Base-by-base conservation (phyloP, 2,329 filamentous ascomycete genomes). In the Pseudogymnoascus sp. region DNA sequence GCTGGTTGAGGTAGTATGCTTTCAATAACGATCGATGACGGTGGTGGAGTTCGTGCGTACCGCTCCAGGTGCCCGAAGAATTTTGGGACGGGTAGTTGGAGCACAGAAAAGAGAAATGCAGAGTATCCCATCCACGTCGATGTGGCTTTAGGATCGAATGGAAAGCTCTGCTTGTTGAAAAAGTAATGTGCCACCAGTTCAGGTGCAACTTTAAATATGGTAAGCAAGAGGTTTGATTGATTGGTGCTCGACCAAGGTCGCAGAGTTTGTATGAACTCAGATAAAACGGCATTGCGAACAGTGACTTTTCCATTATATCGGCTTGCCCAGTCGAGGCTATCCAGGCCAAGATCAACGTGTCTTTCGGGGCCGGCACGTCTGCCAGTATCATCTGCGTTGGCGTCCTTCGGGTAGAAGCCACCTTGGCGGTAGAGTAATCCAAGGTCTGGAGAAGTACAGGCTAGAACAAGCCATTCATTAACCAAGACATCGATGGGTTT, bases 51-150 rank as follows among this genome's bases (percentile, higher is more conserved):
- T 15, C 78, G 74, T 22, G 85, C 83, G 64, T 84, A 87, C 41
- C 78, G 79, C 11, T 82, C 79, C 39, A 78, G 78, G 66, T 86
- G 83, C 11, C 91, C 91, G 69, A 93, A 90, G 63, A 82, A 82
- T 25, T 77, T 71, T 2, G 92, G 92, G 2, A 96, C 78, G 1
- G 87, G 84, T 36, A 95, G 77, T 62, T 87, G 82, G 50, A 97
- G 85, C 1, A 87, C 84, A 63, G 88, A 89, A 73, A 95, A 96
- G 4, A 99, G 76, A 64, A 97, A 90, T 0, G 91, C 86, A 0
- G 91, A 91, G 71, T 95, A 96, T 41, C 93, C 92, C 66, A 97
- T 89, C 94, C 94, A 99, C 0, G 91, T 94, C 47, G 91, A 87
- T 2, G 91, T 94, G 4, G 95, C 80, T 70, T 96, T 97, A 0